phyloP scores from a whole-genome alignment of 75 land plant species.

The Picea glauca region DNA sequence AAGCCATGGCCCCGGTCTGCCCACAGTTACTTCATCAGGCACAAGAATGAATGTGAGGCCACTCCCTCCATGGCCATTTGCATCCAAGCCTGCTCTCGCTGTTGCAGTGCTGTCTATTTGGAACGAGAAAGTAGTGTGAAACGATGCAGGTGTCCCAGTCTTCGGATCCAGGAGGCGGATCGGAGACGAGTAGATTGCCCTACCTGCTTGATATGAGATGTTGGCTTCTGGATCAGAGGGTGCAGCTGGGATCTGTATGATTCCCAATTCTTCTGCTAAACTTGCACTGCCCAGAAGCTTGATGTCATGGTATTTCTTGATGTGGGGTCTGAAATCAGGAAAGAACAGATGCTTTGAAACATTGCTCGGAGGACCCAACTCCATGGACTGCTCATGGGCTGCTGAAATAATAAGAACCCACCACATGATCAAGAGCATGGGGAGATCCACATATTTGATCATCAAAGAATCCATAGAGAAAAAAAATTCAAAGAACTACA shows the following conservation, averaged over 20 bases:
- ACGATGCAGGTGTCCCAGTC: constrained; percentile 38
- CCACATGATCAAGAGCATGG: not conserved
- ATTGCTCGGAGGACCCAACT: constrained; percentile 16
- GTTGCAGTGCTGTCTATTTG: constrained; percentile 18
- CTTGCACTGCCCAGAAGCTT: constrained; percentile 34
- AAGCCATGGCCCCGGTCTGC: constrained; percentile 45
- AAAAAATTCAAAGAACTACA: not conserved
- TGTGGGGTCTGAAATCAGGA: constrained; percentile 19
- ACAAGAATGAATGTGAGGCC: constrained; percentile 50
- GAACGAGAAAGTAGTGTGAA: constrained; percentile 54
- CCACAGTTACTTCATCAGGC: constrained; percentile 53
- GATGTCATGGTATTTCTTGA: constrained; percentile 14
- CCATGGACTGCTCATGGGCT: not conserved
- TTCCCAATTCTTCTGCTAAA: constrained; percentile 12
- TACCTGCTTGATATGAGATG: constrained; percentile 31
- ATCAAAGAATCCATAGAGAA: not conserved
- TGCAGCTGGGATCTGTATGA: constrained; percentile 25
- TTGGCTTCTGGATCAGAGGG: constrained; percentile 5
- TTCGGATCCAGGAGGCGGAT: constrained; percentile 35
- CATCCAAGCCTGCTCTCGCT: not conserved
- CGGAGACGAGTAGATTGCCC: constrained; percentile 44
- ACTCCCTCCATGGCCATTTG: constrained; percentile 23
- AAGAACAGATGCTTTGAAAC: constrained; percentile 24
- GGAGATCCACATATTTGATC: not conserved
- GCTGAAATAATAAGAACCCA: not conserved